phyloP scores from a whole-genome alignment of 108 stramenopile species.

The Skeletonema tropicum region DNA sequence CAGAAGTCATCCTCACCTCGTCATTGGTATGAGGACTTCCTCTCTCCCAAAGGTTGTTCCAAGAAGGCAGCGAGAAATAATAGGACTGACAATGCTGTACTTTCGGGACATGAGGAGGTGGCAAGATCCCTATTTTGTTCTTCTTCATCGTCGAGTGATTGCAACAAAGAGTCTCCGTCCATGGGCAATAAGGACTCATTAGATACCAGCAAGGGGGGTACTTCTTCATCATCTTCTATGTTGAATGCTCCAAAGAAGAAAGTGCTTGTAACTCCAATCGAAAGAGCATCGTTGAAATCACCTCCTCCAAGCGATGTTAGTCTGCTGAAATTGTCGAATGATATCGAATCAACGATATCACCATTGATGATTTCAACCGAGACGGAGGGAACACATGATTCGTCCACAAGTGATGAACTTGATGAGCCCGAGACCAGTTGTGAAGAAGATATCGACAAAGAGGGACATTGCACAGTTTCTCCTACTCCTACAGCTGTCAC shows the following conservation, averaged over 20 bases:
- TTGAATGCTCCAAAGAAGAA: slow-evolving; percentile 3
- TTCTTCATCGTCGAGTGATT: neutral
- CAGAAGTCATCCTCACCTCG: slow-evolving; percentile 11
- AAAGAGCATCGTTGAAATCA: neutral
- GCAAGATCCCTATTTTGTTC: neutral
- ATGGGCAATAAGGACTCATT: neutral
- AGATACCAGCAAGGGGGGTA: neutral
- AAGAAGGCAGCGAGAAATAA: neutral
- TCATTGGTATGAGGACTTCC: slow-evolving; percentile 41
- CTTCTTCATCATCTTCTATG: neutral
- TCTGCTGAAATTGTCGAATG: neutral
- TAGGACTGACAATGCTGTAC: neutral
- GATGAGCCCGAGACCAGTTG: neutral
- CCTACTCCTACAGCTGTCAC: neutral
- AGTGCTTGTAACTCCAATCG: neutral
- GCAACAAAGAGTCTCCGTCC: neutral
- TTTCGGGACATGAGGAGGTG: neutral
- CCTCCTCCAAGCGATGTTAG: neutral
- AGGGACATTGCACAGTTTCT: neutral
- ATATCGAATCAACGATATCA: neutral
- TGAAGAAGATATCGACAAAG: neutral
- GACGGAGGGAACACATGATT: neutral
- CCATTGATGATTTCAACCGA: neutral
- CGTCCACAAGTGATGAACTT: neutral
- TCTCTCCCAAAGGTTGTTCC: slow-evolving; percentile 25